Conservation (phyloP, 352 stramenopile genomes). For the Phytophthora pisi region DNA sequence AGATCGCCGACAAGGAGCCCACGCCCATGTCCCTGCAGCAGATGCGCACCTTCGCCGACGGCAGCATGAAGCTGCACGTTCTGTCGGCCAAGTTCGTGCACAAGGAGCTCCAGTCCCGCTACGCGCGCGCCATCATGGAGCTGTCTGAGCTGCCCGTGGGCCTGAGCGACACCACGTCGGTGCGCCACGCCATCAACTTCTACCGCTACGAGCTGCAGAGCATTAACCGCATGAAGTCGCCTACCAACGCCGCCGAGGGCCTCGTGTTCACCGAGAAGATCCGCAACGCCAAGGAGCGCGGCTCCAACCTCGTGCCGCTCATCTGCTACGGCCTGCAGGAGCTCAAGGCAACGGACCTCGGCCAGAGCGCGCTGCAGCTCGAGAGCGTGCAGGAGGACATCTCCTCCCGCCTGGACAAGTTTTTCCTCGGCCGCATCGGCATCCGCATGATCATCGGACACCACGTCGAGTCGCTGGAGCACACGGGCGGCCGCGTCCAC, state of each 20-base stretch:
- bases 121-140: constrained; percentile 69
- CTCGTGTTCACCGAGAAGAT: constrained; percentile 63
- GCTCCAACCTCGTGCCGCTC: constrained; percentile 73
- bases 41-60: constrained; percentile 74
- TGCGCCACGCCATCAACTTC: constrained; percentile 65
- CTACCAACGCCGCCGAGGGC: constrained; percentile 53
- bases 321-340: constrained; percentile 74
- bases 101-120: constrained; percentile 74
- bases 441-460: constrained; percentile 98
- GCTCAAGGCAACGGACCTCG: constrained; percentile 59
- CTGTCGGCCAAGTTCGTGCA: constrained; percentile 68
- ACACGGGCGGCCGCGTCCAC: constrained; percentile 64
- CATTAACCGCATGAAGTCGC: constrained; percentile 48
- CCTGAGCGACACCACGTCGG: constrained; percentile 57
- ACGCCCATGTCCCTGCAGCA: constrained; percentile 77
- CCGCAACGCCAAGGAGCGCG: constrained; percentile 51
- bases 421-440: constrained; percentile 98
- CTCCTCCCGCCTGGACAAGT: constrained; percentile 92
- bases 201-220: constrained; percentile 61
- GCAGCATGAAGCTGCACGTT: constrained; percentile 60
- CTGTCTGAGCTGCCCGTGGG: constrained; percentile 73
- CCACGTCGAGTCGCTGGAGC: constrained; percentile 65
- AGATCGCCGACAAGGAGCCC: constrained; percentile 53
- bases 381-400: constrained; percentile 71
- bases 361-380: constrained; percentile 53